phyloP scores from a whole-genome alignment of 2,329 filamentous ascomycete species.

The Aspergillus ruber region DNA sequence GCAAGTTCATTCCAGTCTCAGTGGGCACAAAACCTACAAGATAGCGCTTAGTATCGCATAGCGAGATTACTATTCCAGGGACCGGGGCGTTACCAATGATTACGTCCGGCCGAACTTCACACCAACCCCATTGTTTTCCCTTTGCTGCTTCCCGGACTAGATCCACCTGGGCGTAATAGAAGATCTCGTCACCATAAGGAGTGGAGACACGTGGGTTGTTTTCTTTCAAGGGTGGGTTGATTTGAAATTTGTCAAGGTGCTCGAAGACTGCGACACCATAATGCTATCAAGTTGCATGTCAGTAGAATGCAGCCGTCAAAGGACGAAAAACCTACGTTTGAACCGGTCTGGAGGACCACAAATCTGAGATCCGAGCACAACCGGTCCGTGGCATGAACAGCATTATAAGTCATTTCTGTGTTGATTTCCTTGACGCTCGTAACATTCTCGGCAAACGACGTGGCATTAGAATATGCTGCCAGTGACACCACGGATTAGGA shows the following conservation, averaged over 20 bases:
- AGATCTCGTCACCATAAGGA: constrained; percentile 39
- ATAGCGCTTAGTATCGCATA: not conserved
- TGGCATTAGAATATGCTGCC: constrained; percentile 13
- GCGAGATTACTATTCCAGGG: not conserved
- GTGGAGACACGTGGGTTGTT: constrained; percentile 36
- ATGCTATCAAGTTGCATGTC: constrained; percentile 5
- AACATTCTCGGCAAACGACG: constrained; percentile 32
- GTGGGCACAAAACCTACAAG: constrained; percentile 37
- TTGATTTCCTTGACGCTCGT: constrained; percentile 33
- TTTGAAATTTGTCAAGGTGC: constrained; percentile 12
- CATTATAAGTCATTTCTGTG: constrained; percentile 32
- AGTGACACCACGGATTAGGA: not conserved
- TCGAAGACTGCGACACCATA: constrained; percentile 24
- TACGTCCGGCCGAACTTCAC: constrained; percentile 40
- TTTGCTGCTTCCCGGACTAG: constrained; percentile 28
- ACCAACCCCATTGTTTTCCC: constrained; percentile 40
- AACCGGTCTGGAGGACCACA: constrained; percentile 38
- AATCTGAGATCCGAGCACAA: constrained; percentile 35
- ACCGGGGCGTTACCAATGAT: constrained; percentile 23
- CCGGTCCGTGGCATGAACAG: constrained; percentile 33
- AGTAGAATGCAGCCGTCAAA: constrained; percentile 13
- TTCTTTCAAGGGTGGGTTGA: constrained; percentile 34
- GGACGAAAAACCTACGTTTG: constrained; percentile 31
- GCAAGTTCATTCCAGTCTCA: constrained; percentile 39
- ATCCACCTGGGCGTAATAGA: constrained; percentile 44